Conservation (phyloP, 345 rosid species). For the Hypericum androsaemum region DNA sequence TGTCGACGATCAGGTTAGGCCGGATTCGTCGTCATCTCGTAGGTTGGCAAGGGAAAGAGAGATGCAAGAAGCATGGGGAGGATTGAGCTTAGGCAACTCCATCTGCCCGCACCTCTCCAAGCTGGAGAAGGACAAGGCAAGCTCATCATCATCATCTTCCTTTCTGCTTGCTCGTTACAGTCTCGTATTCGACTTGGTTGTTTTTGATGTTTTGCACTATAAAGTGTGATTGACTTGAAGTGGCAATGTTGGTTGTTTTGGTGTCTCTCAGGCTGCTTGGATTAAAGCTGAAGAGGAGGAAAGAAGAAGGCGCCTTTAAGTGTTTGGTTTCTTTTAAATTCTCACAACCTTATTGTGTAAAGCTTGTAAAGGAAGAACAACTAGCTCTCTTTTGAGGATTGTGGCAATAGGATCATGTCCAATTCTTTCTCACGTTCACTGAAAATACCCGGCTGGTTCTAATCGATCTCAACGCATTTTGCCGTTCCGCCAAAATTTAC, state of each 20-base stretch:
- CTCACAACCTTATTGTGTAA: too few species aligned
- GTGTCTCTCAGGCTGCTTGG: conserved; percentile 63
- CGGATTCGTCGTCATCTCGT: conserved; percentile 24
- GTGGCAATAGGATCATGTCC: too few species aligned
- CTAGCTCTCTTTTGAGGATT: too few species aligned
- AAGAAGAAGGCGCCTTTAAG: conserved; percentile 14
- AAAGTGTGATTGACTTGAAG: background rate
- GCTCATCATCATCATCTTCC: conserved; percentile 8
- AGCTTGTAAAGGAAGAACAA: too few species aligned
- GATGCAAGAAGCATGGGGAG: conserved; percentile 86
- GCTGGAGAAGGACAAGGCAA: conserved; percentile 80
- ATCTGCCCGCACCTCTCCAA: conserved; percentile 57
- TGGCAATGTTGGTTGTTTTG: conserved; percentile 9
- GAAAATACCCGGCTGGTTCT: too few species aligned
- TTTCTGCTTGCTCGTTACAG: background rate
- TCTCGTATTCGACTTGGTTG: background rate
- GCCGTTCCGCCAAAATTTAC: too few species aligned
- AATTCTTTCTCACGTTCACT: too few species aligned
- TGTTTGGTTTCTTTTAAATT: too few species aligned
- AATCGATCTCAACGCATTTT: too few species aligned
- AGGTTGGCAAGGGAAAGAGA: conserved; percentile 69
- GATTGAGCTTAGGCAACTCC: conserved; percentile 70
- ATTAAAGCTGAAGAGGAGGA: conserved; percentile 82
- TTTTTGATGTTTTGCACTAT: background rate
- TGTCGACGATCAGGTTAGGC: conserved; percentile 16